Percentiles rank a stretch among this genome's conserved stretches.
These are phyloP conservation scores for Talaromyces sp. DNA, from an alignment of 2,329 filamentous ascomycete genomes.

Conservation along the genomic window DNA sequence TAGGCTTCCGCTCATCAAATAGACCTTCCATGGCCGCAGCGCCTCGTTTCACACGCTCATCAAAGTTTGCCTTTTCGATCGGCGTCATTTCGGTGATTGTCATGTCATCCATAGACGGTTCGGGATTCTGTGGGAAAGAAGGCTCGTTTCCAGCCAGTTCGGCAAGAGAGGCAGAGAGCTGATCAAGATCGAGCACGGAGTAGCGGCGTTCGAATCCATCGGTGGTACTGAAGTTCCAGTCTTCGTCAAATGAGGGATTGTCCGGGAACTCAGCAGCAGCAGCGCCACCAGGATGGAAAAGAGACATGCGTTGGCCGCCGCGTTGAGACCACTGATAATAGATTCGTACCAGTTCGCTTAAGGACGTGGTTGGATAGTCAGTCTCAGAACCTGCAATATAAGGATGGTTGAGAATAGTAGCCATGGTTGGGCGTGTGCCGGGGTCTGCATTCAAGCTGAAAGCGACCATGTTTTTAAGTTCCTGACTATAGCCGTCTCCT, in stretches of 20 bases:
- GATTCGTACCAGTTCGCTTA: conserved; percentile 43
- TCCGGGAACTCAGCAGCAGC: conserved; percentile 50
- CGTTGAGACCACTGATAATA: conserved; percentile 47
- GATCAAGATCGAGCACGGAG: conserved; percentile 43
- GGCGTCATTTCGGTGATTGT: conserved; percentile 33
- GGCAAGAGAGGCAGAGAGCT: conserved; percentile 44
- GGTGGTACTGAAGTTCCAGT: conserved; percentile 63
- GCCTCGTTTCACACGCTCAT: conserved; percentile 54
- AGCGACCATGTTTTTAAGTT: conserved; percentile 42
- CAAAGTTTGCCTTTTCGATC: conserved; percentile 49
- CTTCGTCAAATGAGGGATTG: conserved; percentile 42
- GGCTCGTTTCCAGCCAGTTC: conserved; percentile 35
- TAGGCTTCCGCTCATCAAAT: conserved; percentile 51
- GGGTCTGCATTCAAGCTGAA: conserved; percentile 43
- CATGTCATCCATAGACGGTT: conserved; percentile 25
- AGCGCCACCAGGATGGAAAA: conserved; percentile 58
- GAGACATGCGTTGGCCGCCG: conserved; percentile 48
- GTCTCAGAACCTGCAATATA: conserved; percentile 42
- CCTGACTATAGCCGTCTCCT: conserved; percentile 39
- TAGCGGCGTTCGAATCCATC: conserved; percentile 54
- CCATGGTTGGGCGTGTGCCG: conserved; percentile 42
- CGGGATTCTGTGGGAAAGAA: conserved; percentile 24
- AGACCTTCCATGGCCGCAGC: conserved; percentile 53
- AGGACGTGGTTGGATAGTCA: conserved; percentile 39
- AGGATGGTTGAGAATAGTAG: conserved; percentile 41